Base-by-base conservation (phyloP, 768 basidiomycete genomes). In the Fomitopsis serialis region DNA sequence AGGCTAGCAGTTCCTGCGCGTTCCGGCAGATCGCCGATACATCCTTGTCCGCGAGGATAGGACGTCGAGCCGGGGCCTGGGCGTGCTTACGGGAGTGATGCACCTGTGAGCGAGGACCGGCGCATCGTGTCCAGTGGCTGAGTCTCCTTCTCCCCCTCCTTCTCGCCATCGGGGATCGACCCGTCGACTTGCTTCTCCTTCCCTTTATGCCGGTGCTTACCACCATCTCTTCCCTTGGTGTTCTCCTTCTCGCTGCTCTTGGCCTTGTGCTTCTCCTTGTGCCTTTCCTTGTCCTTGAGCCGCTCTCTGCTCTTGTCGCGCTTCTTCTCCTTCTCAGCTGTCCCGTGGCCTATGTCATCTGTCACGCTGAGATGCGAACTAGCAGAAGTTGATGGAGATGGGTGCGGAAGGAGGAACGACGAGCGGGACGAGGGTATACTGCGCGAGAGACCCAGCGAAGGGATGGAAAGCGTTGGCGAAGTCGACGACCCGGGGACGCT, bases 11-110 rank as follows among this genome's bases (percentile, higher is more conserved):
- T 25, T 87, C 79, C 53, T 78, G 78, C 3, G 82, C 79, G 70
- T 91, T 90, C 42, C 89, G 79, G 40, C 77, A 78, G 53, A 92
- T 67, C 3, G 74, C 54, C 44, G 79, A 79, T 21, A 87, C 67
- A 61, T 89, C 87, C 12, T 63, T 63, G 45, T 80, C 74, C 17
- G 80, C 75, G 58, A 89, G 79, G 6, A 89, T 66, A 45, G 76
- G 27, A 44, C 46, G 53, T 19, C 53, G 47, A 17, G 13, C 6
- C 4, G 37, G 13, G 13, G 6, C 7, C 37, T 40, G 37, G 47
- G 27, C 34, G 23, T 51, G 42, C 32, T 51, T 51, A 8, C 42
- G 19, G n/a, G 37, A 22, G 7, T 36, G 15, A 7, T 36, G 17
- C 10, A 7, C 9, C 24, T 29, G 37, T 3, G 32, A 21, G 8